Evolutionary conservation across 2,329 filamentous ascomycete species (phyloP), one percentile per base, ranked within the genome.

Genomic region (Acrocalymma vagum): DNA sequence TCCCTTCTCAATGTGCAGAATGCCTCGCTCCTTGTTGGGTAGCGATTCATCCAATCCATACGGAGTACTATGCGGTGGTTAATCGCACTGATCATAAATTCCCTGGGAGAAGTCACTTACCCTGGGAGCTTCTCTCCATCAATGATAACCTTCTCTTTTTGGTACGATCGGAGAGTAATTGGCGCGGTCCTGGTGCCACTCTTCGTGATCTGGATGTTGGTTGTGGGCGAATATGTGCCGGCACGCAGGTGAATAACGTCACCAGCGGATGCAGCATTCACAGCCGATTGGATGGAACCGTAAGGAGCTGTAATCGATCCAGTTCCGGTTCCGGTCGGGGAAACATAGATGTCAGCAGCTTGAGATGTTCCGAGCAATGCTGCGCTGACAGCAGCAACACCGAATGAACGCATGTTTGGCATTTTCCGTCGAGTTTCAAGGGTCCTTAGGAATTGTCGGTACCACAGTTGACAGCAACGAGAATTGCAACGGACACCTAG

Each of bases 1-100:
- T 6, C 55, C 71, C 36, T 67, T 58, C 36, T 77, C 67, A 27
- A 78, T 74, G 51, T 78, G 76, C n/a, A 78, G 63, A 21, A 77
- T 74, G 4, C 76, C 76, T 11, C 76, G 67, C 40, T 77, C 72
- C 1, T 57, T 48, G 29, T 72, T 73, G 0, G 68, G 45, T 3
- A 49, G 32, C 4, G 48, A 44, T 8, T 9, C 45, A 16, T 48
- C 45, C 9, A 48, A 14, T 1, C 4, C 38, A 5, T 51, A 51
- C 10, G 48, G 48, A 1, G 48, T 48, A 1, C 48, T 44, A 15
- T 8, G 11, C 10, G 2, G 10, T 5, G 13, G 11, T 32, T 10
- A 25, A 11, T n/a, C 17, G 18, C 13, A 14, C 14, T 23, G 13
- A 17, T 22, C 11, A 10, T 9, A 13, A 9, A 18, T 9, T 6